Evolutionary conservation across 2,329 filamentous ascomycete species (phyloP), one percentile per base, ranked within the genome.

Genomic region (Aspergillus quadrilineatus): DNA sequence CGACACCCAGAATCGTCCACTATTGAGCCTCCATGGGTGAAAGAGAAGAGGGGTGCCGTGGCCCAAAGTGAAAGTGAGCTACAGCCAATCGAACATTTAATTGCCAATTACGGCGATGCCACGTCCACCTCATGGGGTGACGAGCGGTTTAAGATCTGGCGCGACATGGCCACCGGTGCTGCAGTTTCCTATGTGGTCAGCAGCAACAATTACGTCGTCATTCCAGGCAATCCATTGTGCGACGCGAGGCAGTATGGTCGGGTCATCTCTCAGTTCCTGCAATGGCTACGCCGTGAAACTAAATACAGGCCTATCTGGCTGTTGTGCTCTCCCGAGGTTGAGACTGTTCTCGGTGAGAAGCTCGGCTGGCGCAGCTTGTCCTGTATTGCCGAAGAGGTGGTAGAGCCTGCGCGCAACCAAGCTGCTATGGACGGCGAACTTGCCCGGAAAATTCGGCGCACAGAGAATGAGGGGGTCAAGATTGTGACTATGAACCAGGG

Each of bases 121-220:
- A 92, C 91, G 48, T 95, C 96, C 68, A 97, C 92, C 0, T 94
- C 91, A 0, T 97, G 92, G 91, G 83, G 94, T 6, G 92, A 97
- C 71, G 89, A 92, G 6, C 86, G 91, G 6, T 96, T 92, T 72
- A 82, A 90, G 68, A 86, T 96, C 56, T 97, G 91, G 90, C 87
- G 92, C 30, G 90, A 96, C 69, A 76, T 83, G 22, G 73, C 78
- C 34, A 93, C 89, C 2, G 92, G 92, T 48, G 92, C 92, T 0
- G 92, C 92, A 4, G 82, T 96, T 34, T 89, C 91, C 9, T 97
- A 90, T 68, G 89, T 94, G 1, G 84, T 85, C 45, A 85, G 89
- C 62, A 85, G 85, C 66, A 69, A 44, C 61, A 88, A 88, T 63
- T 92, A 89, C 64, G 90, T 87, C 43, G 91, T 97, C 75, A 86